Evolutionary conservation across 2,329 filamentous ascomycete species (phyloP), one percentile per base, ranked within the genome.

Genomic region (Colletotrichum sp.): DNA sequence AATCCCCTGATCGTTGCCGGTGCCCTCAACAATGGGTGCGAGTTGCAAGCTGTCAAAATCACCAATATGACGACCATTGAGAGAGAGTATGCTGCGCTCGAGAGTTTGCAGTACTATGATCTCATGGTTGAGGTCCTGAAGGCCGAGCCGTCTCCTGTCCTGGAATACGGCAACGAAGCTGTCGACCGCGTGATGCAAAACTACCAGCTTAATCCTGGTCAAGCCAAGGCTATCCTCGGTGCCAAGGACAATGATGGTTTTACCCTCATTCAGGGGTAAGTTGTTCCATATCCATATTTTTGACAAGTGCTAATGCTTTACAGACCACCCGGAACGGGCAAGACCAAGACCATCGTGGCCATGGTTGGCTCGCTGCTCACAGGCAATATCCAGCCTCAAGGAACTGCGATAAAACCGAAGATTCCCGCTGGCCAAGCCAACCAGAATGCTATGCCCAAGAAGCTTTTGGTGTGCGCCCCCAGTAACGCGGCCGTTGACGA

Each of bases 401-500:
- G 86, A 85, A 75, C 84, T 83, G 79, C 82, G 81, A 76, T 84
- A 80, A 72, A 76, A 78, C 7, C 78, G 82, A 70, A 80, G 80
- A 57, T 78, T 81, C 77, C 82, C 83, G 71, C 81, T 49, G 44
- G 44, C 84, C 19, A 81, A 82, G 16, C 82, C 64, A 80, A 79
- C 79, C 84, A 83, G 78, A 80, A 80, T 82, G 80, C 83, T 81
- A 77, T 84, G 2, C 83, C 91, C 3, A 98, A 98, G 86, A 99
- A 99, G 84, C 89, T 99, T 30, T 90, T 99, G 30, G 95, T 99
- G 29, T 99, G 97, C 82, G 97, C 97, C n/a, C 97, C 97, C 16
- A 99, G 96, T 89, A 99, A 99, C 84, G 97, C 97, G 8, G 97
- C 97, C 36, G 97, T 99, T 8, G 97, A 99, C 83, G 97, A 99